Evolutionary conservation across 305 asterid species (phyloP).

Genomic region (Fraxinus xanthoxyloides): DNA sequence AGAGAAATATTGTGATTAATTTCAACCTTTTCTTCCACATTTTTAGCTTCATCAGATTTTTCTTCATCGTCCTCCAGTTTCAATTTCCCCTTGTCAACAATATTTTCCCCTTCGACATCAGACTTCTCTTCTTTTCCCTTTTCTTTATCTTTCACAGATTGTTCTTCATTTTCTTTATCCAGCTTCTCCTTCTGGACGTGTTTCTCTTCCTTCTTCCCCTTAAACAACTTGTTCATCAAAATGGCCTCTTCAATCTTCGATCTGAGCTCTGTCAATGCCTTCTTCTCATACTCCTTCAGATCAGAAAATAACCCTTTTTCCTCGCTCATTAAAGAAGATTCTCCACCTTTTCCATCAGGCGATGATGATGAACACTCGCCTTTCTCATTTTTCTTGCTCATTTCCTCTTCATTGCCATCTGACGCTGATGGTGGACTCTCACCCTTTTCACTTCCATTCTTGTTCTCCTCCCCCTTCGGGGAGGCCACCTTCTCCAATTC

Average conservation of each 20-base stretch:
- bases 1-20: constrained; percentile 27
- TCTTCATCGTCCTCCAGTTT: constrained; percentile 22
- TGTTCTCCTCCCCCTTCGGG: background rate
- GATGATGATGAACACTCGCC: background rate
- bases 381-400: background rate
- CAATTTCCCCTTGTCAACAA: constrained; percentile 20
- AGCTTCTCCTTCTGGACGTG: background rate
- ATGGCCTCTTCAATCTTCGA: constrained; percentile 46
- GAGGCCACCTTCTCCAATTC: background rate
- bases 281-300: constrained; percentile 41
- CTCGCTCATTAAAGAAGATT: constrained; percentile 3
- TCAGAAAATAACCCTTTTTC: constrained; percentile 19
- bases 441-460: background rate
- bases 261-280: constrained; percentile 45
- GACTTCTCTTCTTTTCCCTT: constrained; percentile 1
- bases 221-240: constrained; percentile 26
- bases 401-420: background rate
- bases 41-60: background rate
- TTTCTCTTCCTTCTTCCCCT: constrained; percentile 6
- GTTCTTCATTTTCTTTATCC: background rate
- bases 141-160: background rate
- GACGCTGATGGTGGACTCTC: background rate
- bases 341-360: background rate
- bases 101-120: background rate
- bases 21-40: background rate